phyloP scores from a whole-genome alignment of 1,284 basidiomycete species.

The Anthracocystis panici-leucophaei region DNA sequence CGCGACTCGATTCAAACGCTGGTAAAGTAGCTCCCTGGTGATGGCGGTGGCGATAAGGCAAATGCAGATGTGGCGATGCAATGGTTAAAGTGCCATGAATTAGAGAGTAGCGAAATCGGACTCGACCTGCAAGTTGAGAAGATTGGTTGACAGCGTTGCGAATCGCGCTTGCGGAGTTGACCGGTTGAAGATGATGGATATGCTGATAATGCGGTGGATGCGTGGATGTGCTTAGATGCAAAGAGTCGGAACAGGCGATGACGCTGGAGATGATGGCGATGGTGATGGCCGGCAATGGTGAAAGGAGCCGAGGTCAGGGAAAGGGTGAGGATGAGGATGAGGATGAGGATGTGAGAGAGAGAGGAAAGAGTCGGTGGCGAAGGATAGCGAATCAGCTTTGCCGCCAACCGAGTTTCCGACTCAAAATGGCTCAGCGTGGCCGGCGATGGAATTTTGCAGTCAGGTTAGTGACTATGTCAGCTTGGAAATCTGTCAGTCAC shows the following conservation, averaged over 20 bases:
- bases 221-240: neutral
- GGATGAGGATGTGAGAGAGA: neutral
- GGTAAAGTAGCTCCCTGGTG: neutral
- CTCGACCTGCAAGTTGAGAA: slow-evolving; percentile 23
- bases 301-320: neutral
- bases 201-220: neutral
- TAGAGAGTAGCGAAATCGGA: slow-evolving; percentile 34
- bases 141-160: neutral
- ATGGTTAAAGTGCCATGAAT: slow-evolving; percentile 1
- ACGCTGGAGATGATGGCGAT: neutral
- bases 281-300: neutral
- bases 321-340: neutral
- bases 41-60: slow-evolving; percentile 1
- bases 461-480: neutral
- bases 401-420: slow-evolving; percentile 1
- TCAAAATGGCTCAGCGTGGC: neutral
- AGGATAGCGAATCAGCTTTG: slow-evolving; percentile 14
- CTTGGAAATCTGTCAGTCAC: neutral
- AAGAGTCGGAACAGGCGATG: neutral
- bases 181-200: neutral
- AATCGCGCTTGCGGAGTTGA: neutral
- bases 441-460: neutral
- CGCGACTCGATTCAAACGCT: neutral
- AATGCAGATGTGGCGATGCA: neutral
- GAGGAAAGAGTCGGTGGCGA: slow-evolving; percentile 12